Evolutionary conservation across 768 basidiomycete species (phyloP).

Genomic region (Auriculariales sp.): DNA sequence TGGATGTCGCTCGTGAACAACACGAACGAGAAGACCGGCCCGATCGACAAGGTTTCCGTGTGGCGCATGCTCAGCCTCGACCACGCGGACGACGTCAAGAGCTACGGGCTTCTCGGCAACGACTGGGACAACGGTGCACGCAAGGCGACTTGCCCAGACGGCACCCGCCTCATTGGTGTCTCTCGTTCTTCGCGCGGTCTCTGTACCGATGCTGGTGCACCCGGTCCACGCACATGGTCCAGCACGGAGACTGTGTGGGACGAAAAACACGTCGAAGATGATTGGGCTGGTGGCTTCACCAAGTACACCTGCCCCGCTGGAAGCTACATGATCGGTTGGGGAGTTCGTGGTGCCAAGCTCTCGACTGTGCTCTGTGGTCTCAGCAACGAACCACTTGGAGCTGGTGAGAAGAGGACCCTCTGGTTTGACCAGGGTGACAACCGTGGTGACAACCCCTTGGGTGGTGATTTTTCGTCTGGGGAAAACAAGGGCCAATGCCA

Average conservation of each 20-base stretch:
- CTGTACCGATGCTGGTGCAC: constrained; percentile 3
- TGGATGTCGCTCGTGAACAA: constrained; percentile 1
- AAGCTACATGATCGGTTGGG: constrained; percentile 1
- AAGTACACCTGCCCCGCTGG: constrained; percentile 4
- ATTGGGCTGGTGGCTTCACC: constrained; percentile 3
- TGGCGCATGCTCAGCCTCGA: constrained; percentile 5
- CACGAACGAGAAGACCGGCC: not conserved
- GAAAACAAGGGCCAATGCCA: constrained; percentile 5
- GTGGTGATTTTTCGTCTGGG: constrained; percentile 1
- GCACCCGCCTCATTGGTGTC: constrained; percentile 4
- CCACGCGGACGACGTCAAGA: constrained; percentile 4
- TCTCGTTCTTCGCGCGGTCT: not conserved
- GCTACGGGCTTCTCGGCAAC: not conserved
- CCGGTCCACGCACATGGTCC: not conserved
- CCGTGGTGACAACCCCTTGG: not conserved
- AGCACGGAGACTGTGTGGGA: not conserved
- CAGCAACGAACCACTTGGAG: not conserved
- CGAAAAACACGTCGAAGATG: constrained; percentile 2
- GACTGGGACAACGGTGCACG: constrained; percentile 6
- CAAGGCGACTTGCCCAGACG: constrained; percentile 2
- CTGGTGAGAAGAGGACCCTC: not conserved
- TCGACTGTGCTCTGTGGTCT: not conserved
- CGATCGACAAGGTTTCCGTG: not conserved
- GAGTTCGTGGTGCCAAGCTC: not conserved
- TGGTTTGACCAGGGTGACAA: constrained; percentile 5